Conservation (phyloP, 2,329 filamentous ascomycete genomes). For the Fusarium pseudoanthophilum region DNA sequence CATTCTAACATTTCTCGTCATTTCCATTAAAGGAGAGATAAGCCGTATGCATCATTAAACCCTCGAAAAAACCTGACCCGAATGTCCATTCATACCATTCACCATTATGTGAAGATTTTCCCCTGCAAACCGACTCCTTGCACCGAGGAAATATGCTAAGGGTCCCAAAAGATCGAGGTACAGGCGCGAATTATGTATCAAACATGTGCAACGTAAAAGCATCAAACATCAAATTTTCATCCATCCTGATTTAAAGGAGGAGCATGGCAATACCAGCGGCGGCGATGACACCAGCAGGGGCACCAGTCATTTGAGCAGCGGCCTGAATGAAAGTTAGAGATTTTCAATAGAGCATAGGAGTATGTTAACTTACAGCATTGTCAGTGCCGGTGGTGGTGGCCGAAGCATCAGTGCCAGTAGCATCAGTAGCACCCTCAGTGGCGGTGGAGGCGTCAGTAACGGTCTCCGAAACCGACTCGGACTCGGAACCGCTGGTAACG, state of each 20-base stretch:
- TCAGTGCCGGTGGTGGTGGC: slow-evolving; percentile 35
- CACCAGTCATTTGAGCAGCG: slow-evolving; percentile 56
- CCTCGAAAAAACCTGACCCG: slow-evolving; percentile 46
- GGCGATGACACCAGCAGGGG: slow-evolving; percentile 58
- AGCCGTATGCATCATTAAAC: slow-evolving; percentile 50
- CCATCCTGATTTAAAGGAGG: slow-evolving; percentile 55
- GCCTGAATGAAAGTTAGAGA: slow-evolving; percentile 39
- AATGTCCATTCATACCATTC: slow-evolving; percentile 45
- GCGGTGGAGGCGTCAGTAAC: slow-evolving; percentile 37
- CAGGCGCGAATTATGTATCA: slow-evolving; percentile 56
- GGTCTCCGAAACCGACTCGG: slow-evolving; percentile 27
- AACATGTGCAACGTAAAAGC: slow-evolving; percentile 53
- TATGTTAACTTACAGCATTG: slow-evolving; percentile 47
- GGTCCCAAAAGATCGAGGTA: slow-evolving; percentile 45
- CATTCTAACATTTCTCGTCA: slow-evolving; percentile 44
- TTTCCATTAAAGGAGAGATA: slow-evolving; percentile 51
- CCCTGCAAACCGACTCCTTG: slow-evolving; percentile 33
- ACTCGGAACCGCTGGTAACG: slow-evolving; percentile 25
- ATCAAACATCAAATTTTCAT: slow-evolving; percentile 37
- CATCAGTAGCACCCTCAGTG: slow-evolving; percentile 16
- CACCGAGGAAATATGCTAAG: slow-evolving; percentile 42
- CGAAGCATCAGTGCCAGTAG: slow-evolving; percentile 29
- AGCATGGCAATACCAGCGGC: slow-evolving; percentile 61
- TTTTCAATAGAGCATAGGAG: not conserved
- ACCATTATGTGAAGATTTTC: slow-evolving; percentile 45